Conservation (phyloP, 2,329 filamentous ascomycete species). For the Stylonectria norvegica region DNA sequence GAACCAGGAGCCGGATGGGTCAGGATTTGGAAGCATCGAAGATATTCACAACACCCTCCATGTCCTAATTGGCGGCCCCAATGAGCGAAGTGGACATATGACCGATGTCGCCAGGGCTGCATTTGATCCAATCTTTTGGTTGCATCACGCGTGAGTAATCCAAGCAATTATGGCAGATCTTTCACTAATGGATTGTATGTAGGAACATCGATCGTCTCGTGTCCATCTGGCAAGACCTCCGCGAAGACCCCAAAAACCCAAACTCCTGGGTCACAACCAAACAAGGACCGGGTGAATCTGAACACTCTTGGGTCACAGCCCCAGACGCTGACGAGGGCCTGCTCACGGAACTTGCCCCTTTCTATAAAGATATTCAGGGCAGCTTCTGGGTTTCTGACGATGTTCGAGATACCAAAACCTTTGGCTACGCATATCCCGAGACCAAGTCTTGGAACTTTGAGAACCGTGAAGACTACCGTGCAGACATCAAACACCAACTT, state of each 20-base stretch:
- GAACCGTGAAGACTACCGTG: neutral
- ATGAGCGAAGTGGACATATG: slow-evolving; percentile 1
- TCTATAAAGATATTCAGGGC: slow-evolving; percentile 1
- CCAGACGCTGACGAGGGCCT: neutral
- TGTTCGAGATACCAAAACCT: slow-evolving; percentile 4
- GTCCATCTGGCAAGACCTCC: neutral
- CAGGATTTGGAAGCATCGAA: slow-evolving; percentile 12
- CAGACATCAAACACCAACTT: slow-evolving; percentile 1
- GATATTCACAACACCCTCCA: slow-evolving; percentile 11
- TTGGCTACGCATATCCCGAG: slow-evolving; percentile 12
- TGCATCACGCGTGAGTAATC: slow-evolving; percentile 5
- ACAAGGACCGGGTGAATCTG: neutral
- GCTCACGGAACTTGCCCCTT: slow-evolving; percentile 5
- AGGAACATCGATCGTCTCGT: neutral
- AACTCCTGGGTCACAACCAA: neutral
- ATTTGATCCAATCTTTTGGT: slow-evolving; percentile 5
- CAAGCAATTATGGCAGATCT: neutral
- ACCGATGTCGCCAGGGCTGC: neutral
- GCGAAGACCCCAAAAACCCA: neutral
- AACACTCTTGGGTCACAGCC: slow-evolving; percentile 1
- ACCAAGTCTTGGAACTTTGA: slow-evolving; percentile 2
- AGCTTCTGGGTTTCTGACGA: slow-evolving; percentile 8
- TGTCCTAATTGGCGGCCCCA: neutral
- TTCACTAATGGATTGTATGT: neutral
- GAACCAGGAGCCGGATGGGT: neutral